These are phyloP conservation scores for Neurospora sp. DNA, from an alignment of 495 filamentous ascomycete genomes.

Conservation along the genomic window DNA sequence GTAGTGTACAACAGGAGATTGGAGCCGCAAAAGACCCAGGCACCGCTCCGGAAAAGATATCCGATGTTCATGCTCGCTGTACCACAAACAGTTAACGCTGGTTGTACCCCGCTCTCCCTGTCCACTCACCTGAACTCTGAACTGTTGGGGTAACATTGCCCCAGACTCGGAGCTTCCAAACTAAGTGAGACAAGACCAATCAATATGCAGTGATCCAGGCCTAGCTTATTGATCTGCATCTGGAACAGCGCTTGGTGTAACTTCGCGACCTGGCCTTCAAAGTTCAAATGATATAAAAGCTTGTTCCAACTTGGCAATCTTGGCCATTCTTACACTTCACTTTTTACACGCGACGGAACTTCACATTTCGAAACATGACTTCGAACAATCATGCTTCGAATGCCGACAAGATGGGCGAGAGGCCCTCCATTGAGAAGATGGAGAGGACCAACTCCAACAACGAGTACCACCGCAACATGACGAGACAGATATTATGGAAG, in stretches of 20 bases:
- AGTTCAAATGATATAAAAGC: not conserved
- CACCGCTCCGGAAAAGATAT: not conserved
- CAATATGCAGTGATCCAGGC: not conserved
- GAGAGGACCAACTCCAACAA: not conserved
- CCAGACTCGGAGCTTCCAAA: not conserved
- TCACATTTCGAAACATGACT: not conserved
- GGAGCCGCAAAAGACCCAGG: not conserved
- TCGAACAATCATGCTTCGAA: not conserved
- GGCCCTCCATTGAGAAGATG: not conserved
- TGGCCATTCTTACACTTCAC: not conserved
- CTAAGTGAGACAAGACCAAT: not conserved
- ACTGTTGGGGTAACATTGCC: not conserved
- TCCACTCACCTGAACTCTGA: not conserved
- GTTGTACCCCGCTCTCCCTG: not conserved
- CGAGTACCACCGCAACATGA: not conserved
- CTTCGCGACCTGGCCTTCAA: not conserved
- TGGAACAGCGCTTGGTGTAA: not conserved
- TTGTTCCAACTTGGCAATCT: not conserved
- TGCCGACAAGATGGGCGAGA: not conserved
- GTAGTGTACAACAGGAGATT: not conserved
- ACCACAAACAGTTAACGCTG: not conserved
- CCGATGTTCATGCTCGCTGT: not conserved
- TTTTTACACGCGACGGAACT: not conserved
- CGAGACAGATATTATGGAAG: slow-evolving; percentile 14
- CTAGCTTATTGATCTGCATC: not conserved